Evolutionary conservation across 495 filamentous ascomycete genomes (phyloP), one percentile per base, ranked within the genome.

Genomic region (Penicillium argentinense): DNA sequence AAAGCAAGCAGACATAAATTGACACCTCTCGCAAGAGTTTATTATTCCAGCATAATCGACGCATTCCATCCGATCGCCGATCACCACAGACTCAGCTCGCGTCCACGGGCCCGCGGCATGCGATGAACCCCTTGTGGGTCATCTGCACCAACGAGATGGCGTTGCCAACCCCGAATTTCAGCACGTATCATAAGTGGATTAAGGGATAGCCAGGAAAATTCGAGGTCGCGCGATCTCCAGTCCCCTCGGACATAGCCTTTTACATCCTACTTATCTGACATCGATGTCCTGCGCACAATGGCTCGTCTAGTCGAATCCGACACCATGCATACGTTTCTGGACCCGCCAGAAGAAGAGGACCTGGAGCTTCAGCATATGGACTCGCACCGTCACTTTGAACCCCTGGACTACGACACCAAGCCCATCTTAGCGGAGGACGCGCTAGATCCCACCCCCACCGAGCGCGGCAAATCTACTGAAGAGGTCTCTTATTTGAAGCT

Each of bases 51-150:
- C 8, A 21, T 18, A 36, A 19, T 36, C 33, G 18, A n/a, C 21
- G 16, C 14, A 14, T 18, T 16, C 33, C 21, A 19, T 18, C 21
- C 33, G 33, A 36, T 36, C 33, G 33, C 33, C 33, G 33, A 36
- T 36, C 33, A n/a, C n/a, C n/a, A n/a, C n/a, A n/a, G n/a, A n/a
- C n/a, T n/a, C n/a, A n/a, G n/a, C n/a, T n/a, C n/a, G n/a, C 11
- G 33, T 36, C 33, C 33, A 36, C 33, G 33, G 33, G 33, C 33
- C 33, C 33, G 33, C 33, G 33, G 33, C 17, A 36, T 36, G 33
- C 33, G 33, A 36, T 19, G 33, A 36, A 36, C 33, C 33, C 33
- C 33, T 36, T 36, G 33, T 36, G 33, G 33, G 33, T 36, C 33
- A 8, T 12, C 7, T n/a, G 33, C 33, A 18, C 33, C 33, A 36